Evolutionary conservation across 2,329 filamentous ascomycete genomes (phyloP), one percentile per base, ranked within the genome.

Genomic region (Penicillium sp.): DNA sequence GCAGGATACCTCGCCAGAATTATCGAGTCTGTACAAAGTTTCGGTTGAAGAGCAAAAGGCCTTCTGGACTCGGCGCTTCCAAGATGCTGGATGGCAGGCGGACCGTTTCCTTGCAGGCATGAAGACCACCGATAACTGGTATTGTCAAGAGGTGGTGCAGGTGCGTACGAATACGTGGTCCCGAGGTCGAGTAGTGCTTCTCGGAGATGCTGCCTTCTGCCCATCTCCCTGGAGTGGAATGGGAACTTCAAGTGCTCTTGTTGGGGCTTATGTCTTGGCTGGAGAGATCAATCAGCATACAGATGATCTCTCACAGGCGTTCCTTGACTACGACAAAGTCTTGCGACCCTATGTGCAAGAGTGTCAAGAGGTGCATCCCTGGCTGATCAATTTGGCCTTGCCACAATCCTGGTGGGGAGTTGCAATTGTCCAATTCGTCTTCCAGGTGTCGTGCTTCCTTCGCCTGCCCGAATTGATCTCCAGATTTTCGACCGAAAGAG

Each of bases 211-310:
- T 3, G 77, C 72, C 1, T 74, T 77, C 58, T 70, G 68, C n/a
- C 58, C 69, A 33, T 70, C 71, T 4, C 71, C 74, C 1, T 66
- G 72, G 2, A 77, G 67, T 0, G 78, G 74, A 9, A 61, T 69
- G 40, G 77, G 76, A 0, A 78, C 76, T 1, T 75, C 66, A 2
- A 63, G 65, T 2, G 70, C 71, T 14, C 60, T 79, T 2, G 63
- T 73, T 3, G 77, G 75, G 0, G 82, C 83, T 0, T 87, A 87
- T 65, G 70, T 85, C 2, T 74, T 88, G 4, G 85, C 84, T 0
- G 85, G 85, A 2, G 84, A 78, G 55, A 65, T 79, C 14, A 54
- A 55, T 14, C 68, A 61, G 16, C 61, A 73, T 35, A 39, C 56
- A 1, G 63, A 65, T 9, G 39, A 70, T 54, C 16, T 69, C 2